Evolutionary conservation across 495 filamentous ascomycete genomes (phyloP).

Genomic region (Tuber umbilicatum): DNA sequence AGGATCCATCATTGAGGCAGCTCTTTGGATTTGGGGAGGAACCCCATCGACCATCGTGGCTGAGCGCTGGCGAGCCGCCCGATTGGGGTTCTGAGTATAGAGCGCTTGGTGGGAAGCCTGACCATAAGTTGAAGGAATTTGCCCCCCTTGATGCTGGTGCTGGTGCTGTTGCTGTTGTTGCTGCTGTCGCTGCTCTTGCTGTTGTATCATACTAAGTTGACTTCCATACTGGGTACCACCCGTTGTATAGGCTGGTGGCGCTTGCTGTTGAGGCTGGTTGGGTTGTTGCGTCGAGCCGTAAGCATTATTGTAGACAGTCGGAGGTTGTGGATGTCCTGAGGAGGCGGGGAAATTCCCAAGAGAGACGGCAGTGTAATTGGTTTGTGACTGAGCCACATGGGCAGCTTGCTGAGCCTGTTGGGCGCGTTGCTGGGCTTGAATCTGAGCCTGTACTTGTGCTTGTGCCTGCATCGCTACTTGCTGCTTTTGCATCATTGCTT

Average conservation of each 20-base stretch:
- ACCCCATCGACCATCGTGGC: constrained; percentile 96
- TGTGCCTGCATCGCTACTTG: constrained; percentile 48
- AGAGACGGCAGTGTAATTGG: constrained; percentile 24
- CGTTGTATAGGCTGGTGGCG: constrained; percentile 80
- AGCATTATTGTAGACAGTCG: constrained; percentile 67
- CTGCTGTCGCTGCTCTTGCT: background rate
- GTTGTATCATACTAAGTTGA: constrained; percentile 61
- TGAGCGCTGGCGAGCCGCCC: constrained; percentile 79
- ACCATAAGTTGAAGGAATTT: constrained; percentile 52
- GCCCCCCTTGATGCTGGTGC: constrained; percentile 53
- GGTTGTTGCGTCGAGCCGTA: constrained; percentile 24
- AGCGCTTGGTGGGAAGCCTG: constrained; percentile 50
- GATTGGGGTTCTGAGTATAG: constrained; percentile 77
- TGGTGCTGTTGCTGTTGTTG: constrained; percentile 20
- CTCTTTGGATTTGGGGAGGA: constrained; percentile 83
- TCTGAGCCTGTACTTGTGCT: constrained; percentile 50
- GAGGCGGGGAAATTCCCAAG: constrained; percentile 42
- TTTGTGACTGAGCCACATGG: constrained; percentile 57
- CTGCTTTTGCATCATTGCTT: constrained; percentile 49
- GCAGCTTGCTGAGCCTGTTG: constrained; percentile 55
- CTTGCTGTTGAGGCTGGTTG: constrained; percentile 53
- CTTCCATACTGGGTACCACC: constrained; percentile 53
- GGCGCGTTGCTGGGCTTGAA: constrained; percentile 50
- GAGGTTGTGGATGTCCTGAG: constrained; percentile 44
- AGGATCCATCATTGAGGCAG: constrained; percentile 95